Conservation (phyloP, 2,329 filamentous ascomycete genomes). For the Colletotrichum zoysiae region DNA sequence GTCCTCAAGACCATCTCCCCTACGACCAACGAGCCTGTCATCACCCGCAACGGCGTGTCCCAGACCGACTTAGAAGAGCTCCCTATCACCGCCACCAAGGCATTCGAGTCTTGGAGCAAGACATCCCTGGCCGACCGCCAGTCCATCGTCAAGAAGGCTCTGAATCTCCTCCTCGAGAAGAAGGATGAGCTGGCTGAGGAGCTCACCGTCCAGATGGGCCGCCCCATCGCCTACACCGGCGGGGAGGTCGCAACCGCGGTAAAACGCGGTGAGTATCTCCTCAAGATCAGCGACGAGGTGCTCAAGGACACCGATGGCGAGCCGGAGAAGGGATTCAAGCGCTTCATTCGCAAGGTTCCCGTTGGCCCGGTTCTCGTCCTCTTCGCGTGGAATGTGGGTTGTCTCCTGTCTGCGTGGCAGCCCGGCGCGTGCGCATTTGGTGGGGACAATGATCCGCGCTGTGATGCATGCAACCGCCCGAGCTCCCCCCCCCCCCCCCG, state of each 20-base stretch:
- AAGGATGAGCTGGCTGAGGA: conserved; percentile 87
- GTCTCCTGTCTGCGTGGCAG: conserved; percentile 2
- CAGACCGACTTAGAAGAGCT: conserved; percentile 77
- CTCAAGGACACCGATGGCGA: conserved; percentile 87
- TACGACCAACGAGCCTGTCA: conserved; percentile 84
- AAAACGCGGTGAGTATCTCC: conserved; percentile 85
- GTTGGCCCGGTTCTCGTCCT: conserved; percentile 90
- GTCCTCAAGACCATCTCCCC: conserved; percentile 86
- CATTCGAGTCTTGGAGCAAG: conserved; percentile 82
- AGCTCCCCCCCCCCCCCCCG: neutral
- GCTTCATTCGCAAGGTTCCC: conserved; percentile 89
- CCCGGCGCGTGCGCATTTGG: conserved; percentile 1
- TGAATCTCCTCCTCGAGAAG: conserved; percentile 76
- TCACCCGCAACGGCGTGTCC: conserved; percentile 82
- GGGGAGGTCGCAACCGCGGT: conserved; percentile 89
- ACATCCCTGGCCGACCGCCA: conserved; percentile 82
- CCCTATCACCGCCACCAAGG: conserved; percentile 77
- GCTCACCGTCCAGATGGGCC: conserved; percentile 94
- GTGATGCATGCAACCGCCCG: conserved; percentile 17
- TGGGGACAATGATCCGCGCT: neutral
- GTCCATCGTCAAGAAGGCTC: conserved; percentile 82
- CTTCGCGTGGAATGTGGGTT: conserved; percentile 93
- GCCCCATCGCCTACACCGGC: conserved; percentile 87
- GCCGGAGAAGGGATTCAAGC: conserved; percentile 86
- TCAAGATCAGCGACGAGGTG: conserved; percentile 84